Evolutionary conservation across 1,284 basidiomycete species (phyloP), one percentile per base, ranked within the genome.

Genomic region (Sphaerobolus stellatus): DNA sequence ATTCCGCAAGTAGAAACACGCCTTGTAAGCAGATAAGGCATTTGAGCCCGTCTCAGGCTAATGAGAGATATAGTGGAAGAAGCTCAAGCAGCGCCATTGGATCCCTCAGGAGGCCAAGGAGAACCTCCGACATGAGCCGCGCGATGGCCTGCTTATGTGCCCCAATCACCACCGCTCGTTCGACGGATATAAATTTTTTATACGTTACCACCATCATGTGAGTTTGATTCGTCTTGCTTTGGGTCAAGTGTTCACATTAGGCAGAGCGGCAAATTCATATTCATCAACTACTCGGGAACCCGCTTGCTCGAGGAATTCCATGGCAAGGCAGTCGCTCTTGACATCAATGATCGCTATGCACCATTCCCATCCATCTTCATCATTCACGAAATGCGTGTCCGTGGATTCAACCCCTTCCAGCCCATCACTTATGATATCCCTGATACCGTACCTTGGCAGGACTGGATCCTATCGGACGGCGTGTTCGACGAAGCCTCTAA

Each of bases 371-470:
- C 63, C 40, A 36, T 66, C 24, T 67, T 69, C 56, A 59, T 70
- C 36, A 50, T 68, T 56, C 66, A 68, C 46, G 68, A 70, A 47
- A 64, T 62, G 60, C 66, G 63, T n/a, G 64, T 66, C 53, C 66
- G 64, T 29, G 64, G 63, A 29, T 61, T 58, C 54, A 48, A 64
- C 47, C 66, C 67, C 30, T 69, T 68, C 48, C 16, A 54, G 58
- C 41, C 14, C 11, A 43, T 27, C 13, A 3, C 13, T 20, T 27
- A 20, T 8, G 22, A 52, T 36, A 53, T 59, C 16, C 57, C 56
- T 36, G 44, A 55, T 34, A 49, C 56, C 20, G 52, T 38, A 31
- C 33, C 44, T 20, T 62, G 59, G 59, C 64, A 67, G 62, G 64
- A 65, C 57, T 67, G 64, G 62, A 61, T 64, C 34, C 33, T 34